phyloP scores from a whole-genome alignment of 2,329 filamentous ascomycete species.

The Trichoderma afroharzianum region DNA sequence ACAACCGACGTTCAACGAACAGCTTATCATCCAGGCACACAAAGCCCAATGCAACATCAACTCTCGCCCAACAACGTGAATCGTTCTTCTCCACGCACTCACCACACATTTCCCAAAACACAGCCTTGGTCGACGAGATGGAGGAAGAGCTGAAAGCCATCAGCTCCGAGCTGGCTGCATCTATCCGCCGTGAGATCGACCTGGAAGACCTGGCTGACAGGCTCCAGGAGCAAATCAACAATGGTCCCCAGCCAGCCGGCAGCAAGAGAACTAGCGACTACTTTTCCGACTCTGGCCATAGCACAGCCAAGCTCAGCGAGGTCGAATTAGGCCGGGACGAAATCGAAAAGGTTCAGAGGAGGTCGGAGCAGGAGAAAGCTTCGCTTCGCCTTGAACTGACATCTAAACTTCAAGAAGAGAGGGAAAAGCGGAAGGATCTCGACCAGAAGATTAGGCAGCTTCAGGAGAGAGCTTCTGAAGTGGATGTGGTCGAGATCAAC shows the following conservation, averaged over 20 bases:
- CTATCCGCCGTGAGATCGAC: constrained; percentile 93
- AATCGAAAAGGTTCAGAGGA: constrained; percentile 76
- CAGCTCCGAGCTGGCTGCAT: constrained; percentile 85
- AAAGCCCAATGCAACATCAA: constrained; percentile 41
- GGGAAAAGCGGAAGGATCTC: constrained; percentile 67
- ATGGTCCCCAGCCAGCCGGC: constrained; percentile 53
- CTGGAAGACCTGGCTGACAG: constrained; percentile 90
- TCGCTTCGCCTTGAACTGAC: constrained; percentile 81
- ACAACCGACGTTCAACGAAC: constrained; percentile 27
- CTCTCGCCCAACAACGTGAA: constrained; percentile 49
- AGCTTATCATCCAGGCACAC: constrained; percentile 32
- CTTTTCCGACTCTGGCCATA: constrained; percentile 92
- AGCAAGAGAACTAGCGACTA: constrained; percentile 90
- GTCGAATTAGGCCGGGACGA: constrained; percentile 63
- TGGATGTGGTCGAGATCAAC: constrained; percentile 53
- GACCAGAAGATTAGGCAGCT: constrained; percentile 82
- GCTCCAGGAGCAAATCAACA: constrained; percentile 68
- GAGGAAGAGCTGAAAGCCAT: constrained; percentile 93
- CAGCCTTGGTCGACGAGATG: constrained; percentile 72
- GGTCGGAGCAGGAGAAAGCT: constrained; percentile 87
- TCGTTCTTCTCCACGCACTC: constrained; percentile 50
- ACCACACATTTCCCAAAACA: constrained; percentile 33
- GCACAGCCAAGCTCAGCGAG: constrained; percentile 74
- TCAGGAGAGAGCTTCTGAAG: constrained; percentile 70
- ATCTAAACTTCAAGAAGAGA: constrained; percentile 82